These are phyloP conservation scores for Groenewaldozyma sp. DNA, from an alignment of 1,139 yeast genomes.

Conservation along the genomic window DNA sequence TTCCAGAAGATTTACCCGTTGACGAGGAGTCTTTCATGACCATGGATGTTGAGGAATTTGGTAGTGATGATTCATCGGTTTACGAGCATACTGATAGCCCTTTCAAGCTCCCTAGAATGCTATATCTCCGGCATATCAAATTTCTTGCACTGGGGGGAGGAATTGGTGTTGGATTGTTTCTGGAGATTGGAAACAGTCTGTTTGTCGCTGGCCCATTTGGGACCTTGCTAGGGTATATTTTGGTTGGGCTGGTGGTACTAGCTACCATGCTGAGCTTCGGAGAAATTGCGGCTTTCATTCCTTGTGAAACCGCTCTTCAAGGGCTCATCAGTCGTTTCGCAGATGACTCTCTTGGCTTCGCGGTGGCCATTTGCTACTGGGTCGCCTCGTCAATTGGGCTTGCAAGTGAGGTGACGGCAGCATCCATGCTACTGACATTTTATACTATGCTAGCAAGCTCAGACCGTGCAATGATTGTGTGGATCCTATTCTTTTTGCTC, in stretches of 20 bases:
- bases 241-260: slow-evolving; percentile 60
- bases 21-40: slow-evolving; percentile 18
- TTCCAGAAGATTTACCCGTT: slow-evolving; percentile 8
- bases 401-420: slow-evolving; percentile 75
- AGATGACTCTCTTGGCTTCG: slow-evolving; percentile 79
- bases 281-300: slow-evolving; percentile 79
- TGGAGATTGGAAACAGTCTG: slow-evolving; percentile 72
- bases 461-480: slow-evolving; percentile 50
- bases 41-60: slow-evolving; percentile 15
- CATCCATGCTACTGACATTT: slow-evolving; percentile 63
- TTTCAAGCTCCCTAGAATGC: slow-evolving; percentile 37
- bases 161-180: slow-evolving; percentile 69
- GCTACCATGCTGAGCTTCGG: slow-evolving; percentile 70
- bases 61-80: slow-evolving; percentile 14
- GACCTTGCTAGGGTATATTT: slow-evolving; percentile 55
- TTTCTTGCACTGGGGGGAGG: slow-evolving; percentile 82
- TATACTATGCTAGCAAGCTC: slow-evolving; percentile 47
- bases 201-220: slow-evolving; percentile 81
- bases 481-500: slow-evolving; percentile 51
- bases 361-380: slow-evolving; percentile 74
- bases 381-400: slow-evolving; percentile 61
- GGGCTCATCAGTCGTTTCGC: slow-evolving; percentile 63
- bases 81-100: slow-evolving; percentile 7
- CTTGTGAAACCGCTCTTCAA: slow-evolving; percentile 63
- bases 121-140: slow-evolving; percentile 63